Evolutionary conservation across 2,329 filamentous ascomycete species (phyloP), one percentile per base, ranked within the genome.

Genomic region (Alternaria triticimaculans): DNA sequence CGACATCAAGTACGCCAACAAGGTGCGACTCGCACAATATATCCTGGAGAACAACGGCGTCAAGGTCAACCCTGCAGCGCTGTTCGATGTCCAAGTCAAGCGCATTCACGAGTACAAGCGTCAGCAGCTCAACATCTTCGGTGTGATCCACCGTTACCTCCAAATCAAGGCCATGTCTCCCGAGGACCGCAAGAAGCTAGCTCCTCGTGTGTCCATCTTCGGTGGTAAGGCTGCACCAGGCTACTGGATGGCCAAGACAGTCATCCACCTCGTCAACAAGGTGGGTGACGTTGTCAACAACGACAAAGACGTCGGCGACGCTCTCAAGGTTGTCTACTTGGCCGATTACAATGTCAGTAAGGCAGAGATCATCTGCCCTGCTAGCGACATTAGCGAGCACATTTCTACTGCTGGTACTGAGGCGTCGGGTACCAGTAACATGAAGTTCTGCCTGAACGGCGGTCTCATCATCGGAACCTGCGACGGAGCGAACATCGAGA

Each of bases 231-330:
- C 96, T 25, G 96, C 96, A 2, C 96, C 96, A 0, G 96, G 96
- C 15, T 99, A 99, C 85, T 99, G 96, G 96, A 99, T 98, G 96
- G 96, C 96, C 41, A 99, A 99, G 88, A 96, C 96, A 44, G 94
- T 97, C 71, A 99, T 99, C 73, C 95, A 98, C 78, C 87, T 99
- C 61, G 90, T 99, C 85, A 98, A 97, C 84, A 91, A 90, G 65
- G 96, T 98, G 25, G 94, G 93, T 5, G 84, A 89, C 15, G 92
- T 98, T 3, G 91, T 99, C 72, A 99, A 99, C 84, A 92, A 92
- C 44, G 96, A 99, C 75, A 85, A 89, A 46, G 96, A 98, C 33
- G 90, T 98, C 76, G 95, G 95, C 30, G 95, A 98, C 76, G 86
- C 97, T 28, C 87, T 99, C 77, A 99, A 99, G 86, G 96, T 99